These are phyloP conservation scores for Fomitopsis palustris DNA, from an alignment of 1,284 basidiomycete species.

Conservation along the genomic window DNA sequence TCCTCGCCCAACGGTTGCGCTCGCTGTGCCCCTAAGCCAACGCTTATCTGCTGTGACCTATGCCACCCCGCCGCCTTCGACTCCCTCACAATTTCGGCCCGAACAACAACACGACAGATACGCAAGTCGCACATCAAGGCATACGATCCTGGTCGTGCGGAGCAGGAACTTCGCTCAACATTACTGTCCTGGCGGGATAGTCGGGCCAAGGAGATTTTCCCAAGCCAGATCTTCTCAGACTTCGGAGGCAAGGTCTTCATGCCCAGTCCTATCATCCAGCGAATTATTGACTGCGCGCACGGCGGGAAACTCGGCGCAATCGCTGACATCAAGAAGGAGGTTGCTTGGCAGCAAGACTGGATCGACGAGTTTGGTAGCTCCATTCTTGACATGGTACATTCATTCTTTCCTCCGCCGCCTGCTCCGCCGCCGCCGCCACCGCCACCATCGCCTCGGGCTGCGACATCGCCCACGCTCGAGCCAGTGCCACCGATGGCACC, in stretches of 20 bases:
- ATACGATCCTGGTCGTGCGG: not conserved
- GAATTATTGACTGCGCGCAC: conserved; percentile 1
- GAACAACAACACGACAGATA: not conserved
- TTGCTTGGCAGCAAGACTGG: not conserved
- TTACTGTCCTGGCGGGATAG: not conserved
- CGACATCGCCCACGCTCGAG: no score
- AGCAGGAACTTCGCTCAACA: not conserved
- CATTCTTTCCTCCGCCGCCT: no score
- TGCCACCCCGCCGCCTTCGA: conserved; percentile 4
- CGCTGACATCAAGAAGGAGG: not conserved
- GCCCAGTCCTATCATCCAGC: not conserved
- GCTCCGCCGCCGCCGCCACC: no score
- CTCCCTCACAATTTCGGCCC: not conserved
- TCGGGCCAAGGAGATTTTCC: not conserved
- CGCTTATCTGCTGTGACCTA: conserved; percentile 7
- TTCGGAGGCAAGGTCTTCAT: not conserved
- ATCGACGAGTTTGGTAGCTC: not conserved
- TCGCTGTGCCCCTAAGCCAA: conserved; percentile 1
- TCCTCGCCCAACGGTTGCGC: conserved; percentile 1
- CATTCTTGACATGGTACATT: not conserved
- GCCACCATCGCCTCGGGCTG: no score
- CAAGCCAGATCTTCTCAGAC: not conserved
- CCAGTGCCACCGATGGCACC: no score
- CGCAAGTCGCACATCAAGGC: not conserved
- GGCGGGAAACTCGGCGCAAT: not conserved